Base-by-base conservation (phyloP, 2,329 filamentous ascomycete species). In the Cladophialophora immunda region DNA sequence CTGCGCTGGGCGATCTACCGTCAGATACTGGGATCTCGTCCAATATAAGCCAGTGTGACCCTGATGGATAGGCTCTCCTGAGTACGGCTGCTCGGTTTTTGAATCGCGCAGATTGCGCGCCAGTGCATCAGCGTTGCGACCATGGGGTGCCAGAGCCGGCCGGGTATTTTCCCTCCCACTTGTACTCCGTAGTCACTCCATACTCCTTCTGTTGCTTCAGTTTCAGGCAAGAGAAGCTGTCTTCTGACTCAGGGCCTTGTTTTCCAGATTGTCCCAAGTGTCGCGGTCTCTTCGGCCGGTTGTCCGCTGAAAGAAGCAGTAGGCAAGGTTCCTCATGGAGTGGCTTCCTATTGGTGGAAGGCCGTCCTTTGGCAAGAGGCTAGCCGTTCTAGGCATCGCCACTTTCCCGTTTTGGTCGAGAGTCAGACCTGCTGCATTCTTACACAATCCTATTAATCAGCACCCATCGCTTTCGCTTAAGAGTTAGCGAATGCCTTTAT, bases 381-480 rank as follows among this genome's bases (percentile, higher is more conserved):
- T 50, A 50, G 45, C 45, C 45, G 45, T 27, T 27, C 11, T 50
- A 3, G 45, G 45, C 5, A 22, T 27, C 1, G 8, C 4, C 11
- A 15, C 19, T 25, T 25, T 3, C 45, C 11, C 22, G 4, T 25
- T 50, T 22, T 50, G 45, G 45, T 25, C 19, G 45, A 15, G 45
- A 25, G 19, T 15, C 3, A 17, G 4, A 25, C 4, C 19, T 27
- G 9, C 22, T 25, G 45, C 22, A 15, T 15, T 50, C 45, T 50
- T 50, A 50, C 45, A 50, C 22, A 13, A 50, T 50, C 19, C 19
- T 27, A 27, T 50, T 50, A 50, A 9, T 50, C 45, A 50, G 45
- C 45, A 13, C 3, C 22, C 45, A 25, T 50, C 13, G 19, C 45
- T 50, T 8, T 50, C 45, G 19, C 22, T 50, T 27, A 19, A 6